phyloP scores from a whole-genome alignment of 495 filamentous ascomycete genomes.

The Ramalina intermedia region DNA sequence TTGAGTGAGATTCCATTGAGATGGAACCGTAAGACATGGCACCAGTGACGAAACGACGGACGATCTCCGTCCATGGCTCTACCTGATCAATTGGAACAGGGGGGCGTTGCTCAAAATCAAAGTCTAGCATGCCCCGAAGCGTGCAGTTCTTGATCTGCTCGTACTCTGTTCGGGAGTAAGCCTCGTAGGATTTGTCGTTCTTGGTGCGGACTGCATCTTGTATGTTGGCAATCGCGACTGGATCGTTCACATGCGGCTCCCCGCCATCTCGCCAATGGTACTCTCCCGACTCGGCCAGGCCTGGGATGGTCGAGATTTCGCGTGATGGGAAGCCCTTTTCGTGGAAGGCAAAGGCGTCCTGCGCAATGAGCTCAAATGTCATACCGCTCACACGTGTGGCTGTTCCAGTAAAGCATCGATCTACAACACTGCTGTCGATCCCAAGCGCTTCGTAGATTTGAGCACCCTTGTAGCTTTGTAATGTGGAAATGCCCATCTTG shows the following conservation, averaged over 20 bases:
- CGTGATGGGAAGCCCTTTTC: conserved; percentile 88
- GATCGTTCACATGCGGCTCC: conserved; percentile 97
- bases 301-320: conserved; percentile 61
- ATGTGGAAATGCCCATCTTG: conserved; percentile 99
- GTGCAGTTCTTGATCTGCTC: conserved; percentile 98
- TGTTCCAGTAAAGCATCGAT: conserved; percentile 92
- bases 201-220: conserved; percentile 96
- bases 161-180: conserved; percentile 86
- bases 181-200: conserved; percentile 99
- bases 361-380: conserved; percentile 89
- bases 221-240: conserved; percentile 87
- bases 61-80: conserved; percentile 97
- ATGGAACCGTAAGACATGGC: conserved; percentile 99
- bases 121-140: conserved; percentile 89
- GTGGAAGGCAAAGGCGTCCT: conserved; percentile 94
- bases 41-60: conserved; percentile 94
- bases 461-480: conserved; percentile 97
- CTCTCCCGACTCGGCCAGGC: conserved; percentile 87
- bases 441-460: conserved; percentile 99
- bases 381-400: conserved; percentile 92
- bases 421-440: conserved; percentile 88
- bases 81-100: conserved; percentile 95
- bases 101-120: conserved; percentile 79
- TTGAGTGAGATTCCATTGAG: conserved; percentile 98
- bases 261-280: conserved; percentile 99